These are phyloP conservation scores for Entomortierella chlamydospora DNA, from an alignment of 192 early-diverging fungal species.

Conservation along the genomic window DNA sequence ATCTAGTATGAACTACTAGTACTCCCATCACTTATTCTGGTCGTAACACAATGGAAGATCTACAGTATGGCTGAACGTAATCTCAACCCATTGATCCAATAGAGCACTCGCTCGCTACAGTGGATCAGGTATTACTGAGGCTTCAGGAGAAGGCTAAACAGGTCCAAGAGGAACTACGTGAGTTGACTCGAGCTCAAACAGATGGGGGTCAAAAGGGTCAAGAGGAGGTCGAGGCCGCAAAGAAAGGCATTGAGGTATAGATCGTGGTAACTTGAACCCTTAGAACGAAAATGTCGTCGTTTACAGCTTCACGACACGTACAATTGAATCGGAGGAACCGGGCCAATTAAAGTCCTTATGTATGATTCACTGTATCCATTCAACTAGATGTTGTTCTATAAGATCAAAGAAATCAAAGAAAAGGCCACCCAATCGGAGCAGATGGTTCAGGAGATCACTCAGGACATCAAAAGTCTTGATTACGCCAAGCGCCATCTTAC, in stretches of 20 bases:
- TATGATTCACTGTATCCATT: background rate
- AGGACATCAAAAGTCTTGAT: conserved; percentile 95
- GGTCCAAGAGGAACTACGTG: conserved; percentile 74
- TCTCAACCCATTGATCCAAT: background rate
- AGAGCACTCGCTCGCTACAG: conserved; percentile 73
- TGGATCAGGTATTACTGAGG: conserved; percentile 75
- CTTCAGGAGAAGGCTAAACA: conserved; percentile 68
- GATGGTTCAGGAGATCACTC: conserved; percentile 94
- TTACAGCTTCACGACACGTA: background rate
- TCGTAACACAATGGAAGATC: background rate
- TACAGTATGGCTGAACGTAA: background rate
- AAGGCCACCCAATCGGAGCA: conserved; percentile 87
- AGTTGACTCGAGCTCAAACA: conserved; percentile 78
- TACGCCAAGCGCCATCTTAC: conserved; percentile 94
- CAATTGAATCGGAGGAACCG: too few species aligned
- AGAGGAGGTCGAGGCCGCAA: conserved; percentile 76
- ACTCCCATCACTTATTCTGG: too few species aligned
- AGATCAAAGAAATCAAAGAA: conserved; percentile 86
- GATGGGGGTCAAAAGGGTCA: conserved; percentile 68
- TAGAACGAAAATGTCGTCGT: background rate
- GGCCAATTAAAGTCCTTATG: background rate
- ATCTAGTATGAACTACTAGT: background rate
- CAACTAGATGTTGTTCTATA: conserved; percentile 76
- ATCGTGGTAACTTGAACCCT: background rate
- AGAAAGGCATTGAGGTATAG: conserved; percentile 78